These are phyloP conservation scores for Blepharisma undulans DNA, from an alignment of 169 alveolate species.

Conservation along the genomic window DNA sequence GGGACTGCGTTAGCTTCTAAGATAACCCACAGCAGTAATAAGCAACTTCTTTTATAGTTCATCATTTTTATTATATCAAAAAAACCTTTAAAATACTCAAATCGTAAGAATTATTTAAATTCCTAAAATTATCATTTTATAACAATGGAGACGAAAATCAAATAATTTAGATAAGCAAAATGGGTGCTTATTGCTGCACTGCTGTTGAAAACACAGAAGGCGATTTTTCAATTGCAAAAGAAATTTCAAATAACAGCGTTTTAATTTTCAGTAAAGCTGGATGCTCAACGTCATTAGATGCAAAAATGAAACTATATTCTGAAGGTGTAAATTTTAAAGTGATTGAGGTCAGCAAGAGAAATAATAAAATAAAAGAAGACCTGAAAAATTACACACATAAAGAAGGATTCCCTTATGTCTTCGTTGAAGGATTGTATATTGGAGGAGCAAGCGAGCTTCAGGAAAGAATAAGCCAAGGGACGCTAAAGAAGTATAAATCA, in stretches of 20 bases:
- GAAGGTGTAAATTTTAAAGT: neutral
- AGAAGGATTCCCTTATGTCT: neutral
- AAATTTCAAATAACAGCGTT: neutral
- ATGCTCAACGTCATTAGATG: neutral
- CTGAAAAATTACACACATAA: neutral
- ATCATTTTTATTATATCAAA: neutral
- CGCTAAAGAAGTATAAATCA: neutral
- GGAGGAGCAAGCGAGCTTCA: neutral
- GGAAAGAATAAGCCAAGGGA: neutral
- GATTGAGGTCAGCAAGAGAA: neutral
- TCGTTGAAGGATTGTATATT: neutral
- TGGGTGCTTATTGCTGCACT: neutral
- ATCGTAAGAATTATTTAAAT: no score
- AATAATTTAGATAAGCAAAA: neutral
- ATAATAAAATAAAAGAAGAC: neutral
- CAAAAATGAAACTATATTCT: neutral
- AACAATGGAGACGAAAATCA: neutral
- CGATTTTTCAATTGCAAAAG: neutral
- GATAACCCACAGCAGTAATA: neutral
- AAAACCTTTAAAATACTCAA: neutral
- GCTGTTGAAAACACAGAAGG: neutral
- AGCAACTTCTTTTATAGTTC: neutral
- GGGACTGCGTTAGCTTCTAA: neutral
- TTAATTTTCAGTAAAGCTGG: neutral
- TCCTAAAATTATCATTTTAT: neutral